These are phyloP conservation scores for Sherardia arvensis DNA, from an alignment of 257 asterid species.

Conservation along the genomic window DNA sequence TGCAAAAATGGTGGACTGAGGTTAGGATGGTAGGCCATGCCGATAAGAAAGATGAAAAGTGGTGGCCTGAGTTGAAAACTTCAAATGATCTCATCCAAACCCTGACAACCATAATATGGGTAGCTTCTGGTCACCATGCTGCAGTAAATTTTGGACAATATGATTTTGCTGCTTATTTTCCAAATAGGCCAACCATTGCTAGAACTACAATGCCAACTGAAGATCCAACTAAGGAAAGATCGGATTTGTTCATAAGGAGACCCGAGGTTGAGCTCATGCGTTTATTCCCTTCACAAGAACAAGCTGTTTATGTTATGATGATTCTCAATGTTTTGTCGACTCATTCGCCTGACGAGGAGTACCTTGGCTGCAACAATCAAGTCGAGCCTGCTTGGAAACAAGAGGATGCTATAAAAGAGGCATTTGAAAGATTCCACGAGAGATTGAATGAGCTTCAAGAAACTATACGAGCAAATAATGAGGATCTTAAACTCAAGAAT, in stretches of 20 bases:
- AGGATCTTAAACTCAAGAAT: conserved; percentile 28
- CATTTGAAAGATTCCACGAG: conserved; percentile 43
- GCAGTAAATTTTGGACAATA: conserved; percentile 82
- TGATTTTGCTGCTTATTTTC: conserved; percentile 52
- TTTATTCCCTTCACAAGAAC: conserved; percentile 58
- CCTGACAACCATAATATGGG: conserved; percentile 62
- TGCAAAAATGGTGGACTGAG: conserved; percentile 80
- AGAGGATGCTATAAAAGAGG: conserved; percentile 28
- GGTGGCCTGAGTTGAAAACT: conserved; percentile 69
- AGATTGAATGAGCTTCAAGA: conserved; percentile 55
- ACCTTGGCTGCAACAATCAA: conserved; percentile 32
- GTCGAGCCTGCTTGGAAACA: conserved; percentile 41
- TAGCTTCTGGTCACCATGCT: conserved; percentile 68
- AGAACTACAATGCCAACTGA: conserved; percentile 54
- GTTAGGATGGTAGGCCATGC: conserved; percentile 52
- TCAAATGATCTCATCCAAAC: conserved; percentile 37
- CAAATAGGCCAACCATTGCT: conserved; percentile 63
- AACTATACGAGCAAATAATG: conserved; percentile 51
- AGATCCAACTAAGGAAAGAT: conserved; percentile 35
- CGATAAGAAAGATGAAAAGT: conserved; percentile 61
- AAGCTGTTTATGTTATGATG: conserved; percentile 45
- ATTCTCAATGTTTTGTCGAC: conserved; percentile 52
- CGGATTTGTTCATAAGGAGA: conserved; percentile 30
- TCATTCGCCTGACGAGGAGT: conserved; percentile 87
- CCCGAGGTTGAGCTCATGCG: conserved; percentile 51